Evolutionary conservation across 169 alveolate genomes (phyloP), one percentile per base, ranked within the genome.

Genomic region (Besnoitia besnoiti): DNA sequence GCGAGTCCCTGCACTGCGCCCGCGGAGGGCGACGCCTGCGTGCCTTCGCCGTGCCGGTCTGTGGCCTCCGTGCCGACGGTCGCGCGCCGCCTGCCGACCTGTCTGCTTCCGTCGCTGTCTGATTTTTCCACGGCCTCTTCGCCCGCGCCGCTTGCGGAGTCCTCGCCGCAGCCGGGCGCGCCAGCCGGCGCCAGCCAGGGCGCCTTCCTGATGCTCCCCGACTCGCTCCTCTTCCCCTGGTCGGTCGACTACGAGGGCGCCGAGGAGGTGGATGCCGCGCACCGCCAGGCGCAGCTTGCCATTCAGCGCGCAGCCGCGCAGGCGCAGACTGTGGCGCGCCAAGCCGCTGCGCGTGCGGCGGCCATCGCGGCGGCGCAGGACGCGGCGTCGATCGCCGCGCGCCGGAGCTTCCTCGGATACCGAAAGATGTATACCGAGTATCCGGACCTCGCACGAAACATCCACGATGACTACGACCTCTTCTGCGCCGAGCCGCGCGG

Each of bases 371-470:
- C 77, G 55, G 80, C 90, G 35, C n/a, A 40, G 40, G 93, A 85
- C 59, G 93, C 73, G 19, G 93, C 85, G 37, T 67, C 90, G 0
- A 14, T 42, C 24, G 73, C 62, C 47, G 46, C n/a, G 35, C 77
- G 33, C 35, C 33, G 73, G 39, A 8, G 76, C 75, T 30, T 33
- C 21, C 40, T 30, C 39, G 27, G 39, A 2, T 47, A 67, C 33
- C 88, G 27, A 19, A 76, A 39, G 44, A n/a, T 42, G 44, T 90
- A 46, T 35, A 90, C 90, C 62, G 90, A 77, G 47, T 90, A 90
- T 59, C 93, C 93, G 21, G 93, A 90, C 62, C 49, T 90, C 14
- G 75, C 77, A 42, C 44, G 93, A 39, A 79, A 90, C 85, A 90
- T 90, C 59, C 93, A 90, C 44, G 67, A 49, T 0, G 93, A 90